Evolutionary conservation across 2,329 filamentous ascomycete species (phyloP), one percentile per base, ranked within the genome.

Genomic region (Arthroderma uncinatum): DNA sequence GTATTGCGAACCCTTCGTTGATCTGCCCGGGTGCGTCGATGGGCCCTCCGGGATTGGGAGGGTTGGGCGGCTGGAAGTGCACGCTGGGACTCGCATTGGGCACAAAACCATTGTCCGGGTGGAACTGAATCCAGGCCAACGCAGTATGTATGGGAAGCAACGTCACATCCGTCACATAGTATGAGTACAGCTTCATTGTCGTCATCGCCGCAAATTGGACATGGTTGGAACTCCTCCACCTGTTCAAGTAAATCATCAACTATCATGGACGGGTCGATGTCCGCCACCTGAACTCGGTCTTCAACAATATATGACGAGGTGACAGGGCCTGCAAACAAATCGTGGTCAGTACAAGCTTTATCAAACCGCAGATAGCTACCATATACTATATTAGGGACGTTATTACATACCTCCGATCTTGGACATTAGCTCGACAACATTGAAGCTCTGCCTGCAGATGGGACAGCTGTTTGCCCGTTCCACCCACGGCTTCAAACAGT

Each of bases 401-500:
- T 9, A 3, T n/a, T n/a, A 16, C 44, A 16, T 81, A 93, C 89
- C 89, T 78, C 89, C 87, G 66, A 90, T 75, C 64, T 80, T 82
- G 67, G 87, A 83, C 71, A 86, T 86, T 60, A 98, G 84, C 69
- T 93, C 84, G 63, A 98, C 91, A 65, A 86, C 76, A 73, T 97
- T 92, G 76, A 98, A 97, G 62, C 81, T 83, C 66, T 89, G 87
- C 64, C 93, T 87, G 74, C 93, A 98, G 71, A 98, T 95, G 48
- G 93, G 93, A 72, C 93, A 98, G 70, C 91, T 96, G 74, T 97
- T 98, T 62, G 93, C 92, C 71, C 94, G 87, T 73, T 94, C 89
- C 48, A 92, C 89, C 93, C 93, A 98, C 64, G 90, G 89, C 65
- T 87, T 86, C 64, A 98, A 80, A 72, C 93, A 98, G 55, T 86